A percentile compares a stretch with the other conserved stretches of the same genome.
Conservation (phyloP, 192 early-diverging fungal species). For the Linnemannia elongata region DNA sequence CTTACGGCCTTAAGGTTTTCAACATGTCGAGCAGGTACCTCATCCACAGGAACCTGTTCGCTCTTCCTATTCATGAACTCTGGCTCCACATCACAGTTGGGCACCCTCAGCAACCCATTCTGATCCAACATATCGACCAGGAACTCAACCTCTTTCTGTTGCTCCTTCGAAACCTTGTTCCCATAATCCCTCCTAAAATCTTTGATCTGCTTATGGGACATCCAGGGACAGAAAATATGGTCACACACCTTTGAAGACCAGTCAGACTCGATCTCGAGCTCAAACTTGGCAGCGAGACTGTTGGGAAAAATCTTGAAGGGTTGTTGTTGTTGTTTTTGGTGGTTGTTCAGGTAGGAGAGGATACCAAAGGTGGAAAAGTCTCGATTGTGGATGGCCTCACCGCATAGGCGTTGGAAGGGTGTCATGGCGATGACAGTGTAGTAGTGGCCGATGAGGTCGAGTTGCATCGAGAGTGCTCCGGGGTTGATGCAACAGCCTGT, state of each 20-base stretch:
- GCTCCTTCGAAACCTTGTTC: background rate
- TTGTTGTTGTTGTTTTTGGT: background rate
- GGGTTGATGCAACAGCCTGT: conserved; percentile 1
- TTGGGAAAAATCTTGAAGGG: conserved; percentile 8
- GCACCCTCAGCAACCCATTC: background rate
- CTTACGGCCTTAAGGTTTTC: background rate
- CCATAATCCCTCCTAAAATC: background rate
- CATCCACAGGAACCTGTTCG: background rate
- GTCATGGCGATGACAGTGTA: background rate
- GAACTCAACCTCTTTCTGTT: background rate
- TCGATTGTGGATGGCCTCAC: background rate
- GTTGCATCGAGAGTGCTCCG: background rate
- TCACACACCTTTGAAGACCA: background rate
- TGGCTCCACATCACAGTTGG: background rate
- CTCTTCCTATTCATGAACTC: background rate
- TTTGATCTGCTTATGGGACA: conserved; percentile 5
- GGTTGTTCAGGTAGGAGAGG: background rate
- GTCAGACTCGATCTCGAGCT: background rate
- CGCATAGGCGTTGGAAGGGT: background rate
- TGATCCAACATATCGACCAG: conserved; percentile 7
- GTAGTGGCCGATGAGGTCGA: conserved; percentile 7
- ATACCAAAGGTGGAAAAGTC: background rate
- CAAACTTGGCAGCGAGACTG: conserved; percentile 4
- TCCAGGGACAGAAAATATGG: background rate
- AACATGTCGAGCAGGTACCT: background rate